These are phyloP conservation scores for Aspergillus carbonarius DNA, from an alignment of 2,329 filamentous ascomycete species.

Conservation along the genomic window DNA sequence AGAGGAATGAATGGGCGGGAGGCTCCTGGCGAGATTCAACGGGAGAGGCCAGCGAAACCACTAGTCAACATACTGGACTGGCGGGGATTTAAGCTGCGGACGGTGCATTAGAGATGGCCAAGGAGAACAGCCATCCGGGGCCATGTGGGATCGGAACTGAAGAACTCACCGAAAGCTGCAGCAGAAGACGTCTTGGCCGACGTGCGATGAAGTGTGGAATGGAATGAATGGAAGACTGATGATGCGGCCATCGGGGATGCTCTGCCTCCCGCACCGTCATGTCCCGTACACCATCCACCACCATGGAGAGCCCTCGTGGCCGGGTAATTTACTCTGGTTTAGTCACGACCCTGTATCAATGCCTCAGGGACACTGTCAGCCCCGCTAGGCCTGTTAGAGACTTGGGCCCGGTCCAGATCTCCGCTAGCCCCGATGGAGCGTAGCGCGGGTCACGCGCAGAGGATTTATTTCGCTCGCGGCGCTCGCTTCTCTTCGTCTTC, in stretches of 20 bases:
- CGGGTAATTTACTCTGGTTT: not conserved
- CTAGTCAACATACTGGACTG: constrained; percentile 20
- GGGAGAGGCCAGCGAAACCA: constrained; percentile 23
- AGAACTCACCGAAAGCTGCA: not conserved
- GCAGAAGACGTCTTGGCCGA: not conserved
- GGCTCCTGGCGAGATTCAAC: constrained; percentile 16
- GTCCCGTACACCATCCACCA: not conserved
- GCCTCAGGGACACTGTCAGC: not conserved
- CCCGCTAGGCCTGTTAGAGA: not conserved
- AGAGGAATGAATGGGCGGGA: constrained; percentile 10
- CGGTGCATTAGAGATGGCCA: not conserved
- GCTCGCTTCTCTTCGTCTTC: constrained; percentile 21
- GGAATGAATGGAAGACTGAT: not conserved
- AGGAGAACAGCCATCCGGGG: too few species aligned
- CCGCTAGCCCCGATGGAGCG: constrained; percentile 17
- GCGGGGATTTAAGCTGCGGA: not conserved
- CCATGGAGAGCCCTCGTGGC: not conserved
- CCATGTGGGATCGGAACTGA: too few species aligned
- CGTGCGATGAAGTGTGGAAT: not conserved
- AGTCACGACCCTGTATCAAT: not conserved
- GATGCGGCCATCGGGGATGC: not conserved
- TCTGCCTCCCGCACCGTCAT: not conserved
- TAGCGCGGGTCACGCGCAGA: constrained; percentile 23
- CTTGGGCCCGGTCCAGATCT: not conserved
- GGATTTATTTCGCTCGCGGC: constrained; percentile 22